These are phyloP conservation scores for Quillaja saponaria DNA, from an alignment of 306 rosid species.

Conservation along the genomic window DNA sequence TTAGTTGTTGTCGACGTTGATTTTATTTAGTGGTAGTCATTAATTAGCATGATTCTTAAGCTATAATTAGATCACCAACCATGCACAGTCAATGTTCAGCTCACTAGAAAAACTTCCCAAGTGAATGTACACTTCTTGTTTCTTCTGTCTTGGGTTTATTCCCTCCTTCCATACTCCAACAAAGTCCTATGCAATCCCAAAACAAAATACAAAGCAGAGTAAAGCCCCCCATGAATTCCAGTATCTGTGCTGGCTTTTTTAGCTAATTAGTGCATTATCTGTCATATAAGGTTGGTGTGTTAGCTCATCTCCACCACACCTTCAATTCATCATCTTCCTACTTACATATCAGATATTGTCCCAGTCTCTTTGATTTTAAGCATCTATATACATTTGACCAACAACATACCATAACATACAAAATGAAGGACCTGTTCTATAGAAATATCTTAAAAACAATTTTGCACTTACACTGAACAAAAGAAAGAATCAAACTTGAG, in stretches of 20 bases:
- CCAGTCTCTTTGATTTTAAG: constrained; percentile 39
- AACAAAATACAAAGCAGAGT: constrained; percentile 30
- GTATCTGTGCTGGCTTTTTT: constrained; percentile 38
- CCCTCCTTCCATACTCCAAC: constrained; percentile 26
- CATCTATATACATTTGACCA: no score
- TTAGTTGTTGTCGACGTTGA: no score
- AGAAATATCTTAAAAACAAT: neutral
- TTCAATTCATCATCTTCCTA: constrained; percentile 22
- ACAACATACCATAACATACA: no score
- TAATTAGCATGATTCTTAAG: no score
- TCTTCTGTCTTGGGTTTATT: constrained; percentile 32
- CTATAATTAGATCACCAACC: constrained; percentile 52
- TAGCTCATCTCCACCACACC: constrained; percentile 68
- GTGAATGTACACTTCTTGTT: neutral
- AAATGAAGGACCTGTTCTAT: constrained; percentile 2
- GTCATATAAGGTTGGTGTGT: constrained; percentile 65
- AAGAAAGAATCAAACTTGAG: no score
- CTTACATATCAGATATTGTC: constrained; percentile 26
- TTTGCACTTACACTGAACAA: neutral
- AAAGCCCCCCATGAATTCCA: constrained; percentile 30
- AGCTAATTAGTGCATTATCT: constrained; percentile 29
- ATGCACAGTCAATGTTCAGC: constrained; percentile 64
- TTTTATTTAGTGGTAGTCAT: no score
- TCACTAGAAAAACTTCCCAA: constrained; percentile 53
- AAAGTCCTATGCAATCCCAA: constrained; percentile 23